phyloP scores from a whole-genome alignment of 2,329 filamentous ascomycete genomes.

The Paecilomyces dactylethromorphus region DNA sequence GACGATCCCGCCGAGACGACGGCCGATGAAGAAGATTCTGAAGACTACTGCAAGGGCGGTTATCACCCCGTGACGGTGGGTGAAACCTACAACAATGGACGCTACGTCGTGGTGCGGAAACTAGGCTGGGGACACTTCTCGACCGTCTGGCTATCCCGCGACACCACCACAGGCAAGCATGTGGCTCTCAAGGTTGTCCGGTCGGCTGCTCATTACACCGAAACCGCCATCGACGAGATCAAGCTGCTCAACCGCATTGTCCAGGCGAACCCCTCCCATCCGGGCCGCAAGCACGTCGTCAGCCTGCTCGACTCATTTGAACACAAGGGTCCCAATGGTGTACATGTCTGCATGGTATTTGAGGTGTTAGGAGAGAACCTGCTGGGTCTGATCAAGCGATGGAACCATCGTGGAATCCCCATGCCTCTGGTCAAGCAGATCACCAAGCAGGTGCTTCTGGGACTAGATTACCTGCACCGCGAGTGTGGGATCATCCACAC shows the following conservation, averaged over 20 bases:
- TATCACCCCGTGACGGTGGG: constrained; percentile 94
- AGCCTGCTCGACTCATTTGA: constrained; percentile 95
- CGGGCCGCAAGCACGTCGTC: constrained; percentile 90
- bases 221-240: constrained; percentile 98
- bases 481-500: constrained; percentile 99
- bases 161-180: constrained; percentile 85
- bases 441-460: constrained; percentile 92
- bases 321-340: constrained; percentile 92
- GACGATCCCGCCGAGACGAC: constrained; percentile 87
- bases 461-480: constrained; percentile 90
- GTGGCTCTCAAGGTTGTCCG: constrained; percentile 97
- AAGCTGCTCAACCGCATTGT: constrained; percentile 97
- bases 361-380: constrained; percentile 95
- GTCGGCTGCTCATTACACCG: constrained; percentile 95
- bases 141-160: constrained; percentile 81
- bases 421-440: constrained; percentile 98
- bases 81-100: constrained; percentile 95
- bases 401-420: constrained; percentile 96
- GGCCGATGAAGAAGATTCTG: constrained; percentile 95
- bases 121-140: constrained; percentile 98
- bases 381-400: constrained; percentile 90
- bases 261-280: constrained; percentile 87
- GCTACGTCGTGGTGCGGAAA: constrained; percentile 94
- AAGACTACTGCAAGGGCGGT: constrained; percentile 98
- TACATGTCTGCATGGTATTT: constrained; percentile 98